Conservation (phyloP, 2,329 filamentous ascomycete genomes). For the Aspergillus texensis region DNA sequence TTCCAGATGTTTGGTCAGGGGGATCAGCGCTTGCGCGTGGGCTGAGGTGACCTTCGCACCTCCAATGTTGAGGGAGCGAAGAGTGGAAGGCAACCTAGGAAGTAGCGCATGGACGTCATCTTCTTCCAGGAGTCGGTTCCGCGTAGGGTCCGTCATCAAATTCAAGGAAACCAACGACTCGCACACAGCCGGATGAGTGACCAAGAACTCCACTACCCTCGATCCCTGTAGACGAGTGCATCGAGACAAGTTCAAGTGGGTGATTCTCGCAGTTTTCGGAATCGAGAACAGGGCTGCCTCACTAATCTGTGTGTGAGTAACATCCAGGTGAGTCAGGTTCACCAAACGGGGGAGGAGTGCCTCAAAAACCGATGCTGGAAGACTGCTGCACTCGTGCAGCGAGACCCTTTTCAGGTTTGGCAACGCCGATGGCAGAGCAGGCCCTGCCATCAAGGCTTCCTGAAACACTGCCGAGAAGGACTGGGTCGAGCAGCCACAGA, state of each 20-base stretch:
- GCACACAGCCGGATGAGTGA: constrained; percentile 69
- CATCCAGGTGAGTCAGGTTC: constrained; percentile 74
- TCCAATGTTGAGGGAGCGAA: constrained; percentile 75
- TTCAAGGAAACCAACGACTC: constrained; percentile 70
- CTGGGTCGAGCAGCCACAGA: constrained; percentile 73
- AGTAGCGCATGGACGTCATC: constrained; percentile 68
- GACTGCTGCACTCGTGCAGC: constrained; percentile 75
- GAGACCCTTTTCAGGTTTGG: constrained; percentile 69
- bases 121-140: constrained; percentile 70
- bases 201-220: constrained; percentile 70
- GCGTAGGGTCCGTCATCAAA: constrained; percentile 70
- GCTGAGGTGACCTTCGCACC: constrained; percentile 69
- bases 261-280: constrained; percentile 70
- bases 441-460: constrained; percentile 51
- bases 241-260: constrained; percentile 76
- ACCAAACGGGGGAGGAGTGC: constrained; percentile 70
- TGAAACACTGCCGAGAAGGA: constrained; percentile 69
- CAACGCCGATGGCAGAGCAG: constrained; percentile 53
- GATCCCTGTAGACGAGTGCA: constrained; percentile 70
- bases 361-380: constrained; percentile 69
- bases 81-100: constrained; percentile 64
- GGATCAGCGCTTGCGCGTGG: constrained; percentile 66
- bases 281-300: constrained; percentile 71
- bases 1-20: constrained; percentile 71
- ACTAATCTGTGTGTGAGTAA: constrained; percentile 77